Percentiles rank a stretch among this genome's conserved stretches.
Conservation (phyloP, 2,329 filamentous ascomycete species). For the Xylariales sp. region DNA sequence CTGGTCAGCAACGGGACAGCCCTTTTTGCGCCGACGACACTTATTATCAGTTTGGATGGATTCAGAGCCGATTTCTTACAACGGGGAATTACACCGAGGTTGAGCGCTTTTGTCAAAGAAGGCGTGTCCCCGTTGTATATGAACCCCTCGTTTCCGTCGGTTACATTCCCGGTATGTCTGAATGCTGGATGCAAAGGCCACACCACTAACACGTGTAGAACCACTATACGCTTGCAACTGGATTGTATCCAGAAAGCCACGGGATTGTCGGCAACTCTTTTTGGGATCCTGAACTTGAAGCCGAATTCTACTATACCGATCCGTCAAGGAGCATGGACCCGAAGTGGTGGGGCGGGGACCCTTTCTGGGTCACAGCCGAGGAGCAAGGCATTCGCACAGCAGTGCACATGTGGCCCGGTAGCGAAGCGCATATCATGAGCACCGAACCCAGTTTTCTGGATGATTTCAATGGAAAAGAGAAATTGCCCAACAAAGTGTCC, state of each 20-base stretch:
- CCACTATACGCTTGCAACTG: constrained; percentile 90
- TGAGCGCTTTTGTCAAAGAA: constrained; percentile 72
- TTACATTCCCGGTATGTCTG: constrained; percentile 71
- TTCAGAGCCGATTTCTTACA: constrained; percentile 92
- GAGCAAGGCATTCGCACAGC: constrained; percentile 71
- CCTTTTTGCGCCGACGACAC: constrained; percentile 83
- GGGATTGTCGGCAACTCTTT: constrained; percentile 93
- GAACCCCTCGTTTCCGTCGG: constrained; percentile 89
- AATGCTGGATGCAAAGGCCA: background rate
- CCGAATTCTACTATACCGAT: constrained; percentile 86
- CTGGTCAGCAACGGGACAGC: constrained; percentile 77
- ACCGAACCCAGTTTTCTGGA: constrained; percentile 77
- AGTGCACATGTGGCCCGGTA: constrained; percentile 98
- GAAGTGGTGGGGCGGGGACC: constrained; percentile 94
- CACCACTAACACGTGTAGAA: constrained; percentile 40
- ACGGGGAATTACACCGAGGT: constrained; percentile 74
- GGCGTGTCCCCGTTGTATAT: constrained; percentile 91
- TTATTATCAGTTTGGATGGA: constrained; percentile 90
- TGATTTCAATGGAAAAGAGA: constrained; percentile 75
- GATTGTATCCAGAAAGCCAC: constrained; percentile 86
- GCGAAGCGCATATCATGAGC: constrained; percentile 77
- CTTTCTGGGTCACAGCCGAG: constrained; percentile 91
- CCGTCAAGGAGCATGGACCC: constrained; percentile 69
- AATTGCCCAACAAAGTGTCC: constrained; percentile 68
- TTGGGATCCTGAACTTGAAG: constrained; percentile 73